Evolutionary conservation across 495 filamentous ascomycete species (phyloP).

Genomic region (Articulospora tetracladia): DNA sequence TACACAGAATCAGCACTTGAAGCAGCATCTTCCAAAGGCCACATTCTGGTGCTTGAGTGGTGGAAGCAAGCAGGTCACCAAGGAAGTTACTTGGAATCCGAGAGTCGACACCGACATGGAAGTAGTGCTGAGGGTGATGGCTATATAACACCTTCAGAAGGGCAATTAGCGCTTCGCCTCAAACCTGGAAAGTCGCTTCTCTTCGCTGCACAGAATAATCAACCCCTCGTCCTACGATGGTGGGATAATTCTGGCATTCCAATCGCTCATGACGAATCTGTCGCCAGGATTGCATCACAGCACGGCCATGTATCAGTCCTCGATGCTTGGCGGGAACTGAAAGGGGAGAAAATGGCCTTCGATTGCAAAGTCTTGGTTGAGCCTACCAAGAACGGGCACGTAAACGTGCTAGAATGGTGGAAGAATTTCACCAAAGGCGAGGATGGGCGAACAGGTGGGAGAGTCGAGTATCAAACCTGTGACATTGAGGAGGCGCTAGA

Average conservation of each 20-base stretch:
- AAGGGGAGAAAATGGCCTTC: constrained; percentile 81
- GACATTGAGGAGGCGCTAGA: constrained; percentile 94
- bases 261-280: constrained; percentile 66
- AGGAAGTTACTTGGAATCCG: constrained; percentile 17
- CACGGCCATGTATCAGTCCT: constrained; percentile 86
- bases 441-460: constrained; percentile 36
- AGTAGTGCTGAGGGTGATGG: background rate
- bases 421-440: constrained; percentile 44
- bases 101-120: constrained; percentile 19
- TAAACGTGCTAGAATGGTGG: constrained; percentile 90
- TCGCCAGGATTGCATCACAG: constrained; percentile 77
- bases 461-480: constrained; percentile 89
- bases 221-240: constrained; percentile 68
- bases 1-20: constrained; percentile 86
- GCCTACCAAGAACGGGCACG: constrained; percentile 81
- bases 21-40: constrained; percentile 76
- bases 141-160: constrained; percentile 33
- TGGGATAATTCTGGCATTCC: constrained; percentile 77
- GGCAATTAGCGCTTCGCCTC: constrained; percentile 44
- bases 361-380: constrained; percentile 86
- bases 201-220: constrained; percentile 74
- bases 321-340: constrained; percentile 72
- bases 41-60: constrained; percentile 83
- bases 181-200: constrained; percentile 79
- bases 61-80: constrained; percentile 64